A percentile compares a stretch with the other conserved stretches of the same genome.
These are phyloP conservation scores for Tremellales sp. DNA, from an alignment of 1,284 basidiomycete genomes.

Conservation along the genomic window DNA sequence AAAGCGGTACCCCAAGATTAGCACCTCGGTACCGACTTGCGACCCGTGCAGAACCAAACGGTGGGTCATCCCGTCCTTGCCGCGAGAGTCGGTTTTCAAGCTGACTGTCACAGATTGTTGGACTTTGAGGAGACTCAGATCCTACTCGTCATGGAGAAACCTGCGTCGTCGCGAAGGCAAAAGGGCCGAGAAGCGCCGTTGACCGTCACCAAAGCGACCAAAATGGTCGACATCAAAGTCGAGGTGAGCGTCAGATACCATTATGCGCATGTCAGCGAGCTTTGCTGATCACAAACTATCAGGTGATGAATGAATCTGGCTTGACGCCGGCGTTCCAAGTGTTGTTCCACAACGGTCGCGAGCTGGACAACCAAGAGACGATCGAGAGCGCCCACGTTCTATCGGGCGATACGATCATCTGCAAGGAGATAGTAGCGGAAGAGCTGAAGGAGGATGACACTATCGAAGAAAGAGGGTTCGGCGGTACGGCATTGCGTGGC, in stretches of 20 bases:
- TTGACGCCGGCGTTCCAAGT: constrained; percentile 29
- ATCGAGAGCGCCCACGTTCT: constrained; percentile 26
- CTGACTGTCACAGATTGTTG: constrained; percentile 8
- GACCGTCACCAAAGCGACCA: constrained; percentile 19
- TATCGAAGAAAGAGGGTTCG: constrained; percentile 21
- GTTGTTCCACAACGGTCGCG: constrained; percentile 17
- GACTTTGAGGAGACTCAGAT: constrained; percentile 17
- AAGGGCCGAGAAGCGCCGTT: constrained; percentile 6
- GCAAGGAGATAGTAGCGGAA: constrained; percentile 23
- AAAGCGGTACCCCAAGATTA: neutral
- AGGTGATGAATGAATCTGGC: constrained; percentile 2
- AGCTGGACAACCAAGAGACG: constrained; percentile 25
- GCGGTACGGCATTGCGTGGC: constrained; percentile 33
- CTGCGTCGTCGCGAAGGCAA: neutral
- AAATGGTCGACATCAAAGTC: constrained; percentile 32
- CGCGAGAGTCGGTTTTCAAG: neutral
- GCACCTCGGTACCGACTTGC: constrained; percentile 9
- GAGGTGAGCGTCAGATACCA: constrained; percentile 4
- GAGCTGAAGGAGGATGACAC: constrained; percentile 12
- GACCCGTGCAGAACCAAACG: constrained; percentile 6
- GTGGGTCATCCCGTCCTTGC: constrained; percentile 2
- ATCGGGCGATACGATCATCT: constrained; percentile 17
- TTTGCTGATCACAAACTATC: no score
- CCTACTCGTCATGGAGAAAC: constrained; percentile 8
- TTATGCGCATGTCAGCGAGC: neutral